Base-by-base conservation (phyloP, 768 basidiomycete genomes). In the Sporobolomyces pararoseus region DNA sequence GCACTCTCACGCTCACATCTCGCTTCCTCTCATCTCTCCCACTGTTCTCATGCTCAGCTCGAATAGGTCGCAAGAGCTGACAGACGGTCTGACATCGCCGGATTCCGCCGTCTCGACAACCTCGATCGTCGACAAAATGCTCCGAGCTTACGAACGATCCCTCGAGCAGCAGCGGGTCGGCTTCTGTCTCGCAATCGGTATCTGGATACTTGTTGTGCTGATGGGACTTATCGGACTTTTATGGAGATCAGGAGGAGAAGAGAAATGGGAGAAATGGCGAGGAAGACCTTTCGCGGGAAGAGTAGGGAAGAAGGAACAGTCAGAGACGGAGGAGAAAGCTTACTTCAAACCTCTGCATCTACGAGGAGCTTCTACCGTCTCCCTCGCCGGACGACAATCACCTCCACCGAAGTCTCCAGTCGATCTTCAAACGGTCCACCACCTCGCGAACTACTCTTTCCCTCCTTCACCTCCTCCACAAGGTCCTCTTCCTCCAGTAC, bases 141-240 rank as follows among this genome's bases (percentile, higher is more conserved):
- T 97, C 73, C 81, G 85, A 55, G 82, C 85, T 14, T 97, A 96
- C 77, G 85, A 87, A 19, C 80, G 81, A 16, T 84, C 86, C 25
- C 81, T 98, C 73, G 83, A 86, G 81, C 87, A 88, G 78, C 91
- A 96, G 78, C 86, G 89, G 39, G 78, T 91, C 69, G 89, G 91
- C 83, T 96, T 95, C 78, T 78, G 79, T 3, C 83, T 94, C 72
- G 91, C 96, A 81, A 83, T 95, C 73, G 88, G 81, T 0, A 81
- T 97, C 3, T 98, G 93, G 92, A 84, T 81, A 23, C 47, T 91
- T 44, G 90, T 96, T 52, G 86, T 92, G 34, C 76, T 95, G 66
- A 88, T 94, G 84, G 94, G 85, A 0, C 21, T 79, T 23, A 42
- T 77, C 32, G 71, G 78, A 0, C 75, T 79, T 1, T 25, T 75